Evolutionary conservation across 306 rosid species (phyloP).

Genomic region (Cucumis melo): DNA sequence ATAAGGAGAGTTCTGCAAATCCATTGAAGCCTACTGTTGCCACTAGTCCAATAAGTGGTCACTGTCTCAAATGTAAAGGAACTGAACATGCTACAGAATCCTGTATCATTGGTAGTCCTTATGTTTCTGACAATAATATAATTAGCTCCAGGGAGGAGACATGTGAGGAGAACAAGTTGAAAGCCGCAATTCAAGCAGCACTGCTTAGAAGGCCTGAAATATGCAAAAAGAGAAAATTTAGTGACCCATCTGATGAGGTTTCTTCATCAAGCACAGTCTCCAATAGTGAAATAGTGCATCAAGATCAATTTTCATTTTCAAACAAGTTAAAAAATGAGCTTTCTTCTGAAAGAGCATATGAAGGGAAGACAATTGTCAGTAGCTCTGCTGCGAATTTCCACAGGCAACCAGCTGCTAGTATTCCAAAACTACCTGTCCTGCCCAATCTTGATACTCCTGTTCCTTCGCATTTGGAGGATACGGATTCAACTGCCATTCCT

Average conservation of each 20-base stretch:
- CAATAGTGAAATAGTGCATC: slow-evolving; percentile 30
- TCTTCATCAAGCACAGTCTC: slow-evolving; percentile 26
- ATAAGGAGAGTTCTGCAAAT: slow-evolving; percentile 32
- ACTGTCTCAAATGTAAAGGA: slow-evolving; percentile 55
- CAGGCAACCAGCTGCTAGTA: slow-evolving; percentile 12
- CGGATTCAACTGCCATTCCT: slow-evolving; percentile 18
- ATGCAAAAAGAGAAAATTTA: slow-evolving; percentile 44
- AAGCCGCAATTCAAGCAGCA: slow-evolving; percentile 74
- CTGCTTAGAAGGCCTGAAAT: slow-evolving; percentile 67
- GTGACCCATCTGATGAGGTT: slow-evolving; percentile 36
- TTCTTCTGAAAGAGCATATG: slow-evolving; percentile 27
- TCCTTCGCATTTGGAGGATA: slow-evolving; percentile 21
- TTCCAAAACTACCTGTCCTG: slow-evolving; percentile 19
- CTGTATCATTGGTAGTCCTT: slow-evolving; percentile 25
- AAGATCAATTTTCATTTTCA: slow-evolving; percentile 26
- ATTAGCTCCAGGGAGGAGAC: slow-evolving; percentile 41
- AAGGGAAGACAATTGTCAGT: slow-evolving; percentile 21
- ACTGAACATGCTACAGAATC: slow-evolving; percentile 43
- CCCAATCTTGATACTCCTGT: slow-evolving; percentile 17
- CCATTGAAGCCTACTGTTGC: slow-evolving; percentile 20
- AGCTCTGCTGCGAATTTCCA: slow-evolving; percentile 21
- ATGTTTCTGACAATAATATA: slow-evolving; percentile 32
- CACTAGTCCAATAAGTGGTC: slow-evolving; percentile 26
- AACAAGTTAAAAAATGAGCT: slow-evolving; percentile 26
- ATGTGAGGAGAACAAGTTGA: slow-evolving; percentile 44